Evolutionary conservation across 306 rosid species (phyloP).

Genomic region (Vigna angularis): DNA sequence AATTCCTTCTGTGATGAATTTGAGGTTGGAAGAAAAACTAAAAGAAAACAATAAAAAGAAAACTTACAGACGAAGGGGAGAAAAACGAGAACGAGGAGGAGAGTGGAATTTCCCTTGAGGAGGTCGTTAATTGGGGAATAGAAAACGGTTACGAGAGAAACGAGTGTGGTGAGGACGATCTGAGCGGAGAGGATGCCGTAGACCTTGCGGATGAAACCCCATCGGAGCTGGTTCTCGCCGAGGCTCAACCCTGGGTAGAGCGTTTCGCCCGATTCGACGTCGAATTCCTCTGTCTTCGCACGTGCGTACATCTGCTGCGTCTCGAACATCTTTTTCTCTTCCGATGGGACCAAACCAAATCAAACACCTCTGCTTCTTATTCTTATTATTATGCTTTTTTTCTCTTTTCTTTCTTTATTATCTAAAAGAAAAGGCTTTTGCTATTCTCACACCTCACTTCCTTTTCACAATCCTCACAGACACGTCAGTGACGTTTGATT

Average conservation of each 20-base stretch:
- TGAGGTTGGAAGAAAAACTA: neutral
- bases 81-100: constrained; percentile 76
- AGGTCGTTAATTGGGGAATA: constrained; percentile 76
- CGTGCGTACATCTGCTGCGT: constrained; percentile 52
- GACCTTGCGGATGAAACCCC: constrained; percentile 97
- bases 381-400: neutral
- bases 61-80: constrained; percentile 81
- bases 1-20: neutral
- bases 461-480: neutral
- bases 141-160: constrained; percentile 79
- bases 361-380: neutral
- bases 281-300: constrained; percentile 57
- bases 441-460: neutral
- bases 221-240: constrained; percentile 94
- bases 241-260: constrained; percentile 76
- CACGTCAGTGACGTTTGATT: neutral
- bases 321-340: constrained; percentile 29
- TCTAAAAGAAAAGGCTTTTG: neutral
- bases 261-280: constrained; percentile 84
- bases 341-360: neutral
- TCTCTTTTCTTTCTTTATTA: neutral
- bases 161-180: constrained; percentile 81
- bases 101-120: constrained; percentile 73
- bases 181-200: constrained; percentile 88
- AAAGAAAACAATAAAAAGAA: too few species aligned